Evolutionary conservation across 441 rosid genomes (phyloP).

Genomic region (Gossypium laxum): DNA sequence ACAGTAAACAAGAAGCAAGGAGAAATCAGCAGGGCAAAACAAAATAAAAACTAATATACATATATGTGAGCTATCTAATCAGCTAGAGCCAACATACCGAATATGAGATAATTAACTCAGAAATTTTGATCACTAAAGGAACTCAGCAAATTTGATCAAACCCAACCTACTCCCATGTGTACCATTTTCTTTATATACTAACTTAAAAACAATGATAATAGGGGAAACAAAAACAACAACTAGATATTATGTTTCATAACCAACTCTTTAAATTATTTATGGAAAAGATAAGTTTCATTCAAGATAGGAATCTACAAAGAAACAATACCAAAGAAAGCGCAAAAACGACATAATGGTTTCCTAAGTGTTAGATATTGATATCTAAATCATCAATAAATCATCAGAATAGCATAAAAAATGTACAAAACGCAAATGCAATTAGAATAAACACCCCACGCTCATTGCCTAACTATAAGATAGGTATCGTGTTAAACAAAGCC

Average conservation of each 20-base stretch:
- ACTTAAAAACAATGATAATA: neutral
- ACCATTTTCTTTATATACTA: neutral
- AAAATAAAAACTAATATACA: neutral
- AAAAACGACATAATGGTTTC: neutral
- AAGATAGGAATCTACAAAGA: neutral
- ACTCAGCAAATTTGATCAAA: neutral
- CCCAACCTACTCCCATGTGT: neutral
- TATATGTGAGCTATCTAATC: neutral
- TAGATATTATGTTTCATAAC: neutral
- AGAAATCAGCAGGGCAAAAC: conserved; percentile 5
- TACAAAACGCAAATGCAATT: conserved; percentile 2
- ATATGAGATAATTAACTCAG: neutral
- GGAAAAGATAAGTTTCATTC: neutral
- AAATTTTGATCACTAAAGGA: neutral
- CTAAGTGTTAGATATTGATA: neutral
- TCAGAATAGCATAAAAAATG: neutral
- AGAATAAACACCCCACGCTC: neutral
- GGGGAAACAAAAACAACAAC: neutral
- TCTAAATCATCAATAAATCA: neutral
- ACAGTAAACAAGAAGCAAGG: conserved; percentile 7
- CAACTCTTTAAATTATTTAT: neutral
- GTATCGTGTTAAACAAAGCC: neutral
- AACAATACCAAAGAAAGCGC: neutral
- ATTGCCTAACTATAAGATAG: neutral
- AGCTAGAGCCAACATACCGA: neutral